phyloP scores from a whole-genome alignment of 2,329 filamentous ascomycete genomes.

The Chrysoporthe deuterocubensis region DNA sequence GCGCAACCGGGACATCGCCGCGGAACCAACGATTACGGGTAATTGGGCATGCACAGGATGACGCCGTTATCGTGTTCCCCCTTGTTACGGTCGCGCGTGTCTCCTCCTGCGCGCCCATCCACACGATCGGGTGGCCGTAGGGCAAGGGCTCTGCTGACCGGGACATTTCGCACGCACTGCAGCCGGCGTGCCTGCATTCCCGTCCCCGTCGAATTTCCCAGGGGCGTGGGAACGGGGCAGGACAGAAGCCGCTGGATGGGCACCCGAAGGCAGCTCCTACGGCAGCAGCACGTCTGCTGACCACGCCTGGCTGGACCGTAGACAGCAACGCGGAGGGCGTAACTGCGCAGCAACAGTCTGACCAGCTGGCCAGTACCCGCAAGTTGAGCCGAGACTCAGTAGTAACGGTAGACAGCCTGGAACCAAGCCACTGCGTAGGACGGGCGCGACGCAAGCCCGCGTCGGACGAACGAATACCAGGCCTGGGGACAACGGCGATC shows the following conservation, averaged over 20 bases:
- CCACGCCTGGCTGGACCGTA: not conserved
- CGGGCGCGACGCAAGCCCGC: slow-evolving; percentile 12
- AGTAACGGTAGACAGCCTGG: slow-evolving; percentile 20
- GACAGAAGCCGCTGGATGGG: slow-evolving; percentile 3
- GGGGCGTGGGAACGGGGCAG: slow-evolving; percentile 20
- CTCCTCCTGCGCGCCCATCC: not conserved
- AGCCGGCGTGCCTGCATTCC: slow-evolving; percentile 23
- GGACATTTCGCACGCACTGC: slow-evolving; percentile 25
- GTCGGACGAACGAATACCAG: slow-evolving; percentile 21
- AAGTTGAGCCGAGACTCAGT: slow-evolving; percentile 26
- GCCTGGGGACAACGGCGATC: slow-evolving; percentile 23
- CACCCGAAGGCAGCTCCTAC: not conserved
- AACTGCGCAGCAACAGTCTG: not conserved
- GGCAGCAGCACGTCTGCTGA: not conserved
- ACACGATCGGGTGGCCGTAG: too few species aligned
- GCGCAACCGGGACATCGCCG: not conserved
- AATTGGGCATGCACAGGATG: not conserved
- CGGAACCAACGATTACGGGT: not conserved
- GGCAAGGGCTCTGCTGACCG: slow-evolving; percentile 14
- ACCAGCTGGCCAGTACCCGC: slow-evolving; percentile 18
- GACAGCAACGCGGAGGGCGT: not conserved
- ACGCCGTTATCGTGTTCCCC: not conserved
- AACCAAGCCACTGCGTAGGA: slow-evolving; percentile 25
- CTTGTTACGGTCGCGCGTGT: not conserved
- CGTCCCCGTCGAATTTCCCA: slow-evolving; percentile 19